phyloP scores from a whole-genome alignment of 2,329 filamentous ascomycete genomes.

The Acrocalymma vagum region DNA sequence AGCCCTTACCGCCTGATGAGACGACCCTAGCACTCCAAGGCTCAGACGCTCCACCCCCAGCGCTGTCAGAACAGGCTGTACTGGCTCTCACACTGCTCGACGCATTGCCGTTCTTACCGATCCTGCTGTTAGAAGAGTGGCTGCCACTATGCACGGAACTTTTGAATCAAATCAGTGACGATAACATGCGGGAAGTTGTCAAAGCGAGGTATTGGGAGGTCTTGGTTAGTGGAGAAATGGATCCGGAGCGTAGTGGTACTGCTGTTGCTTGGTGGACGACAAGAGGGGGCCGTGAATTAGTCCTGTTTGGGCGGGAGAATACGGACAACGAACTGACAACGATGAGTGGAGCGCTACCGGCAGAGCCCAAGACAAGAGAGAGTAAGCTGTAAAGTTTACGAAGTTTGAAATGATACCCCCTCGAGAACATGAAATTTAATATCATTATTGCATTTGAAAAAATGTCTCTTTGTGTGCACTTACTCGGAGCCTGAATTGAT shows the following conservation, averaged over 20 bases:
- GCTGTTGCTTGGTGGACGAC: slow-evolving; percentile 89
- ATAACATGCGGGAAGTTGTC: slow-evolving; percentile 68
- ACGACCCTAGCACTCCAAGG: slow-evolving; percentile 47
- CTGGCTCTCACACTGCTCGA: slow-evolving; percentile 81
- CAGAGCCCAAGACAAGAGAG: slow-evolving; percentile 32
- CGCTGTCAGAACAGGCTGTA: slow-evolving; percentile 80
- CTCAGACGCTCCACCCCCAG: slow-evolving; percentile 41
- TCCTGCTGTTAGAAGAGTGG: slow-evolving; percentile 80
- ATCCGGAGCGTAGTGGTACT: slow-evolving; percentile 80
- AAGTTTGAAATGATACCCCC: slow-evolving; percentile 21
- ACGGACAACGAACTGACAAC: slow-evolving; percentile 51
- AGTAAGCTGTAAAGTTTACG: slow-evolving; percentile 63
- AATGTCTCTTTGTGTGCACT: no score
- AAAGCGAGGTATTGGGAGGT: slow-evolving; percentile 81
- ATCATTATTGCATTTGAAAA: no score
- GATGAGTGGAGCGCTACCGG: slow-evolving; percentile 65
- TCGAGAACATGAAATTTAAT: no score
- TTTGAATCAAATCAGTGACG: slow-evolving; percentile 70
- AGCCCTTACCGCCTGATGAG: slow-evolving; percentile 50
- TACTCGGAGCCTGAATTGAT: no score
- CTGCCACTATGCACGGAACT: slow-evolving; percentile 75
- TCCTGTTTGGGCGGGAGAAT: slow-evolving; percentile 64
- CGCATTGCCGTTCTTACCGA: slow-evolving; percentile 75
- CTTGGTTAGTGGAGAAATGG: slow-evolving; percentile 83
- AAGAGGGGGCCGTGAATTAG: slow-evolving; percentile 65